These are phyloP conservation scores for Sphagnum magellanicum DNA, from an alignment of 228 moss, liverwort and hornwort genomes.

Conservation along the genomic window DNA sequence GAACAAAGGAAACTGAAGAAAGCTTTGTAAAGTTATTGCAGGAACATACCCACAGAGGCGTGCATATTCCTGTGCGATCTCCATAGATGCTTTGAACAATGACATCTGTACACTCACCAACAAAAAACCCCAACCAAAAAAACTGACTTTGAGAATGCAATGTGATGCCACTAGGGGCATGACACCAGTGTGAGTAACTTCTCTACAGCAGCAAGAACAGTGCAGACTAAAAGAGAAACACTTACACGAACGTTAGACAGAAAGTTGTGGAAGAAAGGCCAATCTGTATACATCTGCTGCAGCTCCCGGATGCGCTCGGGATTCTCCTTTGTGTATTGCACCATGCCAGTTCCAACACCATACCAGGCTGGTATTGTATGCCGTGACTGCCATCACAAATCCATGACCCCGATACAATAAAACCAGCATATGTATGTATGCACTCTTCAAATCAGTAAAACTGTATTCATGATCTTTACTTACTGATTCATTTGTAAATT, in stretches of 20 bases:
- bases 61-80: constrained; percentile 91
- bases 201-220: not conserved
- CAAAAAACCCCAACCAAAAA: no score
- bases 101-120: constrained; percentile 62
- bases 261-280: constrained; percentile 95
- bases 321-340: constrained; percentile 62
- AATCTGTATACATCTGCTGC: constrained; percentile 76
- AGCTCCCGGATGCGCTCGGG: constrained; percentile 69
- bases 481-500: not conserved
- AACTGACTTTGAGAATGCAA: not conserved
- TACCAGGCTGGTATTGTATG: constrained; percentile 98
- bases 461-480: not conserved
- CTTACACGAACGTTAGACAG: constrained; percentile 91
- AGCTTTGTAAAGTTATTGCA: not conserved
- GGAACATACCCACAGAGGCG: constrained; percentile 71
- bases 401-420: constrained; percentile 8
- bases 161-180: not conserved
- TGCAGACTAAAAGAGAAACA: not conserved
- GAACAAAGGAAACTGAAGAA: not conserved
- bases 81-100: constrained; percentile 92
- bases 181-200: not conserved
- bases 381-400: constrained; percentile 59
- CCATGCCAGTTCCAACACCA: constrained; percentile 87
- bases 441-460: not conserved
- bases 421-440: constrained; percentile 4